A percentile compares a stretch with the other conserved stretches of the same genome.
phyloP scores from a whole-genome alignment of 306 rosid genomes.

The Prunus davidiana region DNA sequence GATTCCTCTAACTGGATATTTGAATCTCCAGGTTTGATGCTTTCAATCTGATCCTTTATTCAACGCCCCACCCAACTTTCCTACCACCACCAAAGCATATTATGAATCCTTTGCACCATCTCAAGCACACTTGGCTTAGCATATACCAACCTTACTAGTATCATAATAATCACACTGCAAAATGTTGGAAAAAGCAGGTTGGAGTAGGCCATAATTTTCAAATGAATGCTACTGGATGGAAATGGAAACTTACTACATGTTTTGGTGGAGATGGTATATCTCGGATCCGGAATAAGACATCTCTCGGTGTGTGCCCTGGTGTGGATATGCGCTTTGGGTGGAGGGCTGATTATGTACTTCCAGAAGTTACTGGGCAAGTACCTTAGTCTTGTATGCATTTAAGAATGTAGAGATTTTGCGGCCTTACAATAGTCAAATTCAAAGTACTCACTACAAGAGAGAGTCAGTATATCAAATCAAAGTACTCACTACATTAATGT shows the following conservation, averaged over 20 bases:
- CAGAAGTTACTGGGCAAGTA: slow-evolving; percentile 86
- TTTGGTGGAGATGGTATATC: slow-evolving; percentile 93
- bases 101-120: background rate
- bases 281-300: slow-evolving; percentile 73
- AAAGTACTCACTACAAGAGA: background rate
- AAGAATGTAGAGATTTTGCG: background rate
- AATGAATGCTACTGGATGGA: slow-evolving; percentile 87
- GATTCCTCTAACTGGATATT: slow-evolving; percentile 76
- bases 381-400: slow-evolving; percentile 16
- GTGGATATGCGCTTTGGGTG: slow-evolving; percentile 87
- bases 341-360: slow-evolving; percentile 93
- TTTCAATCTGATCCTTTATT: slow-evolving; percentile 2
- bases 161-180: background rate
- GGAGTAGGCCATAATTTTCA: slow-evolving; percentile 88
- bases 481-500: background rate
- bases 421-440: slow-evolving; percentile 4
- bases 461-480: background rate
- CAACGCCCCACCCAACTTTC: background rate
- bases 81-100: background rate
- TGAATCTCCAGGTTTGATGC: slow-evolving; percentile 79
- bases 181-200: slow-evolving; percentile 51
- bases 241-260: slow-evolving; percentile 95
- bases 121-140: background rate
- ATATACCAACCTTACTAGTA: background rate
- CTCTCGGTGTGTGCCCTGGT: slow-evolving; percentile 76